Evolutionary conservation across 352 stramenopile species (phyloP), one percentile per base, ranked within the genome.

Genomic region (Plasmopara muralis): DNA sequence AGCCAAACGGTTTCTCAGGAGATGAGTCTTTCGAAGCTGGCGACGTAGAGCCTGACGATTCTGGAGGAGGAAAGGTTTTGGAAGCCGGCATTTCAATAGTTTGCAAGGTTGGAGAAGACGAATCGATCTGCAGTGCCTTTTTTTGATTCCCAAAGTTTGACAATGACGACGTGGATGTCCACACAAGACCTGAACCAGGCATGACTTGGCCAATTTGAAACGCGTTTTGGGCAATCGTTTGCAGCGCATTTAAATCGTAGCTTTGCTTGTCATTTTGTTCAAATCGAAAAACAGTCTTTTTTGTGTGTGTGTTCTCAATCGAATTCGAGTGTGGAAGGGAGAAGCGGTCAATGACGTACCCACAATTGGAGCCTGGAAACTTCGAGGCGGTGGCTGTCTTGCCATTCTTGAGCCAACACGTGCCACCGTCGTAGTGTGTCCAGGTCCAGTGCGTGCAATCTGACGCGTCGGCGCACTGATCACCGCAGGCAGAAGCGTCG

Each of bases 321-420:
- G 47, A 55, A 9, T 7, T n/a, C n/a, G 43, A 60, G 51, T 62
- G 31, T 16, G 45, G 45, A 51, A 15, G 29, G 8, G 53, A 68
- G 45, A 75, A 73, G 34, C 68, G 67, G 16, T 61, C 50, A 43
- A 71, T 61, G 30, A 80, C 61, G 43, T 80, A 77, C 28, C 70
- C 70, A 18, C 70, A 77, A 41, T 54, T 50, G 16, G 47, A 58
- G 10, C 70, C 71, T 41, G 53, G 66, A 41, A 61, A 51, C 4
- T 30, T 61, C 25, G 30, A 49, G 35, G 57, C 52, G 8, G 51
- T 31, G 25, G 43, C 51, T 6, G 51, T 59, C 14, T 53, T 37
- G 20, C 61, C 62, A 48, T 41, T 56, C 62, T 81, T 81, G 47
- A 81, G 65, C 70, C 70, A 81, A 53, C 70, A 74, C 2, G 58